phyloP scores from a whole-genome alignment of 177 flowering plant genomes.

The Vitis hybrid region DNA sequence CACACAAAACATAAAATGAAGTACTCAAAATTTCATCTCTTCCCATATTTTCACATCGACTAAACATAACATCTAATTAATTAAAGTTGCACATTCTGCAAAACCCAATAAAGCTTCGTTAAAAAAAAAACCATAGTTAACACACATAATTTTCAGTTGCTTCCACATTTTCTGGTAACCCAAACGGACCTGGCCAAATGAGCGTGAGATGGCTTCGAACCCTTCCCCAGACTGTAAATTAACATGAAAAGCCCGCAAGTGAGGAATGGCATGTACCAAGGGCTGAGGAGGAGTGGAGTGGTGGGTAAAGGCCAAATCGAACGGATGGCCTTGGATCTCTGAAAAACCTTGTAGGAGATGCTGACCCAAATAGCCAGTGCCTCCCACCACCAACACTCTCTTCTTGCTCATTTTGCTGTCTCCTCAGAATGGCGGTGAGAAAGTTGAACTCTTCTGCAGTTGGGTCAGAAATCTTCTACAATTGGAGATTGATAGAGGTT shows the following conservation, averaged over 20 bases:
- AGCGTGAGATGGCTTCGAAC: slow-evolving; percentile 41
- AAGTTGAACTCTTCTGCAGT: not conserved
- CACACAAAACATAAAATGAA: too few species aligned
- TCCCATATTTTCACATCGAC: too few species aligned
- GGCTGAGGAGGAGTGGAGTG: slow-evolving; percentile 46
- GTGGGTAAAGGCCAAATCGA: slow-evolving; percentile 64
- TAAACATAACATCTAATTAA: too few species aligned
- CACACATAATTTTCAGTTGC: not conserved
- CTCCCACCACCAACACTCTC: slow-evolving; percentile 79
- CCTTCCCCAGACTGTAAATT: slow-evolving; percentile 68
- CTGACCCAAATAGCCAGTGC: slow-evolving; percentile 92
- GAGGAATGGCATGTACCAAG: slow-evolving; percentile 53
- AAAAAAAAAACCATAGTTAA: not conserved
- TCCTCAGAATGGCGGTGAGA: slow-evolving; percentile 2
- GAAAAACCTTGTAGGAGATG: slow-evolving; percentile 65
- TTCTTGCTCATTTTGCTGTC: slow-evolving; percentile 35
- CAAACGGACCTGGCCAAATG: slow-evolving; percentile 67
- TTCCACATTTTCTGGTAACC: not conserved
- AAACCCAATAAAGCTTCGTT: too few species aligned
- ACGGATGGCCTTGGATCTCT: slow-evolving; percentile 22
- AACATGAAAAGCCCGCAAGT: slow-evolving; percentile 51
- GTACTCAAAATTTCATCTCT: too few species aligned
- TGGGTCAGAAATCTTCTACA: too few species aligned
- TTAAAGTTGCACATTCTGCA: too few species aligned
- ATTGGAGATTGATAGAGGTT: too few species aligned